Evolutionary conservation across 495 filamentous ascomycete species (phyloP), one percentile per base, ranked within the genome.

Genomic region (Hypoxylon cercidicola): DNA sequence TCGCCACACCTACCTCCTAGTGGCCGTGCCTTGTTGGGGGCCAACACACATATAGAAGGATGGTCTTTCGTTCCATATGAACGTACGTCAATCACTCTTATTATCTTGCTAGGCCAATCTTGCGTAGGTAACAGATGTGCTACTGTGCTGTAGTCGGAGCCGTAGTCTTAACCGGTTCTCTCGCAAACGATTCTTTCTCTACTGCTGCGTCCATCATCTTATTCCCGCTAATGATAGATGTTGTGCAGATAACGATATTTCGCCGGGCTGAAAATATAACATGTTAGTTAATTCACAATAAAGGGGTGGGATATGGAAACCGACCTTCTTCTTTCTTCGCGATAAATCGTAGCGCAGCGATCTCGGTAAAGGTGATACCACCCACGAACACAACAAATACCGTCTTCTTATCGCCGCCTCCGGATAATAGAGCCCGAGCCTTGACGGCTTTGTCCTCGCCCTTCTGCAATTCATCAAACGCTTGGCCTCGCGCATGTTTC

Each of bases 321-420:
- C 74, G 83, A 77, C 90, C 90, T 74, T 93, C 90, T 83, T 96
- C 90, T 77, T 91, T 88, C 68, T 86, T 88, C 35, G 90, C 92
- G 67, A 98, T 89, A 77, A 97, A 97, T 64, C 96, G 84, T 76
- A 98, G 70, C 20, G 95, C 96, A 40, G 95, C 93, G 74, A 98
- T 94, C 80, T 99, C 95, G 7, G 94, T 96, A 68, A 94, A 97
- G 1, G 90, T 96, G 47, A 97, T 90, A 1, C 95, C 95, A 21
- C 95, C 95, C 55, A 99, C 79, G 78, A 97, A 97, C 72, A 97
- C 95, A 12, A 99, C 89, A 65, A 97, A 88, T 10, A 93, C 91
- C 6, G 89, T 91, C 77, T 93, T 96, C 72, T 89, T 88, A 49
- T 88, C 86, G 13, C 84, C 85, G 47, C 85, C 85, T 15, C 89